Base-by-base conservation (phyloP, 2,329 filamentous ascomycete genomes). In the Ceratocystis papillata region DNA sequence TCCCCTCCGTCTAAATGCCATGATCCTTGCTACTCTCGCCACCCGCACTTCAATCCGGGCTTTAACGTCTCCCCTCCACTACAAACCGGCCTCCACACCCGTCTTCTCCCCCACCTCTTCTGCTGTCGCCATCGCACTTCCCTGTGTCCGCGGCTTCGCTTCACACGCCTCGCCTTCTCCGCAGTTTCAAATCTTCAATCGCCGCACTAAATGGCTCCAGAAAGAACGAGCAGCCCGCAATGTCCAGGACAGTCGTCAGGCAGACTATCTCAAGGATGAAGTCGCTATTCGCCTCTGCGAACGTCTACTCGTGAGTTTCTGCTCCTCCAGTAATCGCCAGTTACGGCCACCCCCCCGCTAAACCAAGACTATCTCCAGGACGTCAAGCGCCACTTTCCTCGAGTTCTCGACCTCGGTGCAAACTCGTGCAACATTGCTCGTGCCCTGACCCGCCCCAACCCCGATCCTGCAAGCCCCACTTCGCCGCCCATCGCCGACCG, bases 381-480 rank as follows among this genome's bases (percentile, higher is more conserved):
- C 74, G 95, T 99, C 78, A 96, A 96, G 72, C 88, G 94, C 41
- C 81, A 85, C 66, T 96, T 96, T 72, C 84, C 88, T 57, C 82
- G 84, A 70, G 90, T 91, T 28, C 87, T 99, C 68, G 94, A 99
- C 75, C 85, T 96, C 41, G 94, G 94, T 69, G 93, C 94, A 69
- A 96, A 97, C 75, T 90, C 93, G 69, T 96, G 93, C 81, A 96
- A 96, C 76, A 86, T 99, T 68, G 92, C 92, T 22, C 86, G 87
- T 69, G 88, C 89, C 66, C 82, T 97, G 59, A 87, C 87, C 71
- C 79, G 85, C 69, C 80, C 85, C 67, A 85, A 90, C 73, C 84
- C 85, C 0, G 86, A 89, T 72, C 78, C 80, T 5, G 72, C 76
- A n/a, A 79, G 77, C 63, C 82, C 85, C 50, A 76, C 73, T n/a